Base-by-base conservation (phyloP, 148 eudicot species). In the Spergularia bocconei region DNA sequence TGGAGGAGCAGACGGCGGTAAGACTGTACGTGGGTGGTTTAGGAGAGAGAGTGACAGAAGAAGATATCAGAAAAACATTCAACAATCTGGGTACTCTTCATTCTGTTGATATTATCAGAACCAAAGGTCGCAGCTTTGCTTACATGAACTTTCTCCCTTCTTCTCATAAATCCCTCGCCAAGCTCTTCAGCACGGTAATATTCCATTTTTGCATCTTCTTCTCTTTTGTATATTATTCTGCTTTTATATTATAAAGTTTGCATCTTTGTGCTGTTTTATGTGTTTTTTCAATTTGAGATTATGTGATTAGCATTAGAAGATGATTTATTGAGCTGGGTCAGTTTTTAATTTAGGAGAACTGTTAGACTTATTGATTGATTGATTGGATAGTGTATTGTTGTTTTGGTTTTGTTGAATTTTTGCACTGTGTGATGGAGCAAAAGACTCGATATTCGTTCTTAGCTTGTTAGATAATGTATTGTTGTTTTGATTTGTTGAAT, bases 101-200 rank as follows among this genome's bases (percentile, higher is more conserved):
- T 1, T 74, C 91, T 0, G 85, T 92, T 44, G 94, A 96, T 5
- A 69, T 96, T 2, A 79, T 88, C 29, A 84, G 94, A 55, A 88
- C 85, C 67, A 89, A 96, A 82, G 96, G 84, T 59, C 97, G 99
- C 17, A 84, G 91, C 84, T 92, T 92, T 20, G 98, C 90, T 66
- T 96, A 92, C 85, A 72, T 96, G 75, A 89, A 91, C 67, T 96
- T 92, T 61, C 38, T 88, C 20, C 99, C 99, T 61, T 84, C 84
- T 57, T 85, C 90, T 21, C 81, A 75, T 4, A 92, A 96, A 33
- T 88, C 91, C n/a, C 93, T 92, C n/a, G 67, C 93, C 80, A 96
- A 91, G 80, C 89, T 96, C 67, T 92, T 92, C 80, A 89, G 94
- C 90, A 88, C 86, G 91, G 99, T 95, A 74, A 1, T n/a, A 5